A percentile compares a stretch with the other conserved stretches of the same genome.
These are phyloP conservation scores for Stromatinia cepivora DNA, from an alignment of 2,329 filamentous ascomycete species.

Conservation along the genomic window DNA sequence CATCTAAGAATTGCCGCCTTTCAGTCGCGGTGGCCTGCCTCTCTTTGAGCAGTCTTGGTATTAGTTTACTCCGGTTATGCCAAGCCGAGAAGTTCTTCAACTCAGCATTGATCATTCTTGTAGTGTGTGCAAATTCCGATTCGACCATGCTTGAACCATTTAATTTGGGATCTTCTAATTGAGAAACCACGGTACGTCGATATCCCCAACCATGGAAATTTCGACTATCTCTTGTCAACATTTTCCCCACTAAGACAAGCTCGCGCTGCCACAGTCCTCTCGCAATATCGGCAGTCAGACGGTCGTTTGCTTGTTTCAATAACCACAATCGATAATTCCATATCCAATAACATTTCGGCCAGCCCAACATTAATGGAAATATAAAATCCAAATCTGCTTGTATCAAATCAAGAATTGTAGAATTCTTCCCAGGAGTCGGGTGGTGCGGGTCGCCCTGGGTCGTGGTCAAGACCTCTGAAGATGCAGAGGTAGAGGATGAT, in stretches of 20 bases:
- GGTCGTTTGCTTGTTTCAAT: conserved; percentile 66
- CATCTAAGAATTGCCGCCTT: conserved; percentile 69
- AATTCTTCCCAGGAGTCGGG: conserved; percentile 52
- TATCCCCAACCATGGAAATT: conserved; percentile 99
- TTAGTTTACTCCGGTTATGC: conserved; percentile 86
- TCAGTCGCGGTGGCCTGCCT: conserved; percentile 62
- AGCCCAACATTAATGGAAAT: conserved; percentile 78
- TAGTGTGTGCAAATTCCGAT: conserved; percentile 85
- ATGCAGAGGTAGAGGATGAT: conserved; percentile 58
- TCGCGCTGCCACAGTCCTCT: conserved; percentile 79
- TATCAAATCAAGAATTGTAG: conserved; percentile 59
- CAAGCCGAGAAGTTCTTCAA: conserved; percentile 97
- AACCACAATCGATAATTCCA: conserved; percentile 96
- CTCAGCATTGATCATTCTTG: conserved; percentile 79
- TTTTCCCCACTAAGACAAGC: conserved; percentile 78
- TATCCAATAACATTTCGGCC: conserved; percentile 98
- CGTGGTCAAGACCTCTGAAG: conserved; percentile 51
- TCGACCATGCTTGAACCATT: conserved; percentile 67
- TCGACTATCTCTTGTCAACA: conserved; percentile 80
- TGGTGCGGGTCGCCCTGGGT: conserved; percentile 49
- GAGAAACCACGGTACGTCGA: conserved; percentile 72
- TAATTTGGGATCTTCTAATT: conserved; percentile 63
- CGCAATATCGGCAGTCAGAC: conserved; percentile 58
- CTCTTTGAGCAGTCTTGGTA: conserved; percentile 72
- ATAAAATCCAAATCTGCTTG: conserved; percentile 77